A percentile compares a stretch with the other conserved stretches of the same genome.
phyloP scores from a whole-genome alignment of 352 stramenopile species.

The Pythium chondricola region DNA sequence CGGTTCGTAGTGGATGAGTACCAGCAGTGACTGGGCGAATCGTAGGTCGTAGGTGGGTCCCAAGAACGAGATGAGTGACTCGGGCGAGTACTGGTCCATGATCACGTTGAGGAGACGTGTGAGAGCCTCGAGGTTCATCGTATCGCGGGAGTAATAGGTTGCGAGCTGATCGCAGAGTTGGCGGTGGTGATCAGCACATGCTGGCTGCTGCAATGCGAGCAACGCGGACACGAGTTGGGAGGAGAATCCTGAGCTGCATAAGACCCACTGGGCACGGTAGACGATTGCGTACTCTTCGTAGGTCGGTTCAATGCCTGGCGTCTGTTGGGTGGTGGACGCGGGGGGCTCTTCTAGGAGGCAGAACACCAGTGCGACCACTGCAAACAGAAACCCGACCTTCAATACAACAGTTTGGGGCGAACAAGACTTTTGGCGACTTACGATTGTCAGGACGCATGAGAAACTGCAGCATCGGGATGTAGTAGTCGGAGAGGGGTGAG shows the following conservation, averaged over 20 bases:
- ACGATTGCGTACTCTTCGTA: slow-evolving; percentile 57
- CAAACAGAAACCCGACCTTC: not conserved
- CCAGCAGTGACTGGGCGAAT: slow-evolving; percentile 49
- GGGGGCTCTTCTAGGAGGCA: slow-evolving; percentile 42
- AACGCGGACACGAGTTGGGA: slow-evolving; percentile 58
- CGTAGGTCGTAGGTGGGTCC: slow-evolving; percentile 24
- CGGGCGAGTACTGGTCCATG: slow-evolving; percentile 67
- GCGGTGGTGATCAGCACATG: slow-evolving; percentile 5
- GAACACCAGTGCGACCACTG: slow-evolving; percentile 40
- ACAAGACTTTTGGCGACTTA: slow-evolving; percentile 20
- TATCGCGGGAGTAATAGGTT: slow-evolving; percentile 42
- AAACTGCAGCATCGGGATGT: slow-evolving; percentile 51
- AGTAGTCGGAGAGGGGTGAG: slow-evolving; percentile 43
- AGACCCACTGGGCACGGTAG: slow-evolving; percentile 57
- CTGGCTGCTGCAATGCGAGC: slow-evolving; percentile 27
- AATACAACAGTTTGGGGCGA: not conserved
- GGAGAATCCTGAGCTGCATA: slow-evolving; percentile 53
- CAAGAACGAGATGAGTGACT: slow-evolving; percentile 45
- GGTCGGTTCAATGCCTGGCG: slow-evolving; percentile 22
- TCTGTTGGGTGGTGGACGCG: not conserved
- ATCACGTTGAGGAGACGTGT: slow-evolving; percentile 49
- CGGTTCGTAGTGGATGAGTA: slow-evolving; percentile 62
- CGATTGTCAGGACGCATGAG: slow-evolving; percentile 57
- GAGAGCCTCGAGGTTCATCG: slow-evolving; percentile 61
- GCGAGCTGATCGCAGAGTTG: slow-evolving; percentile 30